Evolutionary conservation across 1,139 yeast species (phyloP), one percentile per base, ranked within the genome.

Genomic region (Sugiyamaella xylanicola): DNA sequence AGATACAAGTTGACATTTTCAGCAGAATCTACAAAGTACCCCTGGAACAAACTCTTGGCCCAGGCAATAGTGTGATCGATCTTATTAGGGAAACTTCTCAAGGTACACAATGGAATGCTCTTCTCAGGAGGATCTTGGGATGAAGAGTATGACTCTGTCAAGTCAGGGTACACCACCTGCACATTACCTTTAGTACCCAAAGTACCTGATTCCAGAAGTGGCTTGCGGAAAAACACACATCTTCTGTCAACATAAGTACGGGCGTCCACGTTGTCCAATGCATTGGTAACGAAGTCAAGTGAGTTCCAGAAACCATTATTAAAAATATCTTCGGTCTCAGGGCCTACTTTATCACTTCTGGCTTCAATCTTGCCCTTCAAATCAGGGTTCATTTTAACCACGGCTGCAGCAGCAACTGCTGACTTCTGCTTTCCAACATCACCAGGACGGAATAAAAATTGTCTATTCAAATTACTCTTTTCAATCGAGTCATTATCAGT

Each of bases 71-170:
- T 95, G 70, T 93, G 99, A 70, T 93, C 99, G 67, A 93, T 93
- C 74, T 92, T 93, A 73, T 91, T 90, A 56, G 99, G 99, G 85
- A 93, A 93, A 5, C 96, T 88, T 74, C 98, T 85, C 69, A 93
- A 80, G 7, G 99, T 93, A 80, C 99, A 93, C 68, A 93, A 80
- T 37, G 99, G 99, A 68, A 93, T 92, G 3, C 96, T 85, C 74
- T 91, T 91, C 76, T 93, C 99, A 48, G 99, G 99, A 42, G 99
- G 99, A 74, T 93, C 99, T 72, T 91, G 96, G 20, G 97, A 88
- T 2, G 97, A 88, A 4, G 97, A 88, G 73, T 93, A 93, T 4
- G 96, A 87, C 74, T 93, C 99, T 3, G 99, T 93, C 70, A 93
- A 73, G 70, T 84, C 82, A 59, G 99, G 99, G 68, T 91, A 84